phyloP scores from a whole-genome alignment of 768 basidiomycete species.

The Asterophora lycoperdoides region DNA sequence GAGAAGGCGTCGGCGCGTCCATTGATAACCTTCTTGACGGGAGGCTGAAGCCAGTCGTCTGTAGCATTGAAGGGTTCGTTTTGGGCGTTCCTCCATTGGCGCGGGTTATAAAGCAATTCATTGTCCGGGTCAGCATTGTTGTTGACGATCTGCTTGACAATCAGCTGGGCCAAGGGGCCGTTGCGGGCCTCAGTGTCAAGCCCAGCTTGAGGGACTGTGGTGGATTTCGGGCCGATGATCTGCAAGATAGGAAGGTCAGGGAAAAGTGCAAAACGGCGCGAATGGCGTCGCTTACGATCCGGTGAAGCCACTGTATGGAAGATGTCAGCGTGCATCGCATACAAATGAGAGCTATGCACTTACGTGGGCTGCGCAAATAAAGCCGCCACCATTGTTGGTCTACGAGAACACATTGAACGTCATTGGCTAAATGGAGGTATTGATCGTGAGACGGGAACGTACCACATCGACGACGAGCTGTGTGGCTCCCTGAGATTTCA shows the following conservation, averaged over 20 bases:
- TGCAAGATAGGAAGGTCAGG: conserved; percentile 15
- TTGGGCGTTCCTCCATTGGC: conserved; percentile 45
- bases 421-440: not conserved
- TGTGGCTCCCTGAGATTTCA: conserved; percentile 45
- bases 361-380: conserved; percentile 58
- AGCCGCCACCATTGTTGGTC: conserved; percentile 51
- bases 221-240: conserved; percentile 49
- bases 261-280: not conserved
- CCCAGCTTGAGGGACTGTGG: conserved; percentile 52
- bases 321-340: not conserved
- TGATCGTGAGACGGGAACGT: conserved; percentile 16
- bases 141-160: conserved; percentile 40
- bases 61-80: conserved; percentile 36
- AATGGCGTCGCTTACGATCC: conserved; percentile 29
- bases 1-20: conserved; percentile 48
- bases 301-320: conserved; percentile 38
- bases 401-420: conserved; percentile 14
- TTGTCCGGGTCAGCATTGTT: conserved; percentile 41
- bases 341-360: conserved; percentile 16
- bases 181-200: conserved; percentile 47
- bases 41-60: conserved; percentile 46
- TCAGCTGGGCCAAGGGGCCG: conserved; percentile 45
- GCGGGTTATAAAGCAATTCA: conserved; percentile 44
- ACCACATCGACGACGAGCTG: conserved; percentile 59
- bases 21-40: conserved; percentile 40